Evolutionary conservation across 2,329 filamentous ascomycete genomes (phyloP).

Genomic region (Neopestalotiopsis sp.): DNA sequence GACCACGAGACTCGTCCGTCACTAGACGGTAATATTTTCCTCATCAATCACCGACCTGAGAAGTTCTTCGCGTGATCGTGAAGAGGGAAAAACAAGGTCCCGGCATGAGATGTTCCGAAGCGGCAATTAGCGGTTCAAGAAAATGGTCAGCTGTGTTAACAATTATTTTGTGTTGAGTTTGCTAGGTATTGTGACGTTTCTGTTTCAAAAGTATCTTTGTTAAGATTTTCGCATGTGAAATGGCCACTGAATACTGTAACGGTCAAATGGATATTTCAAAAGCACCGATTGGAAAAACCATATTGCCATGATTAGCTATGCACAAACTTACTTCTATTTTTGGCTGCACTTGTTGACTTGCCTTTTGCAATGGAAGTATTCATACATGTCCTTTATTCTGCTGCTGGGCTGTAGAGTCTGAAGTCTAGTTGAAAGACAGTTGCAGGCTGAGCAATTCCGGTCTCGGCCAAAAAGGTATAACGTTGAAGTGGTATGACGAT

Average conservation of each 20-base stretch:
- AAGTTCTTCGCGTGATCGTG: not conserved
- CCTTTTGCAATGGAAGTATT: not conserved
- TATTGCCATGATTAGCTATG: not conserved
- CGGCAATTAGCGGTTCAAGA: not conserved
- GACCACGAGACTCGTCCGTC: not conserved
- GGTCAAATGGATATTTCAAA: not conserved
- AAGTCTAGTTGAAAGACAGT: too few relatives aligned
- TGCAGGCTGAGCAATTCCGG: not conserved
- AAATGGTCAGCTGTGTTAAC: not conserved
- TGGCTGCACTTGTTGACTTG: not conserved
- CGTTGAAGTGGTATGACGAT: not conserved
- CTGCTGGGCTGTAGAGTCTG: not conserved
- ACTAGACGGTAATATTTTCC: not conserved
- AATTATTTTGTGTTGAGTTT: not conserved
- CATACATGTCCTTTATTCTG: not conserved
- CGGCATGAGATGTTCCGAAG: not conserved
- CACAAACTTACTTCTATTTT: slow-evolving; percentile 1
- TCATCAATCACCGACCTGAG: not conserved
- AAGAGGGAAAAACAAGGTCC: not conserved
- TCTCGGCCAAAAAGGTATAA: not conserved
- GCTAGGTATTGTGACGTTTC: not conserved
- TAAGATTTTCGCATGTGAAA: not conserved
- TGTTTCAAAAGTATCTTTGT: not conserved
- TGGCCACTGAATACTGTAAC: not conserved
- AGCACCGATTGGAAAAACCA: not conserved